Conservation (phyloP, 2,329 filamentous ascomycete genomes). For the Macrophomina pseudophaseolina region DNA sequence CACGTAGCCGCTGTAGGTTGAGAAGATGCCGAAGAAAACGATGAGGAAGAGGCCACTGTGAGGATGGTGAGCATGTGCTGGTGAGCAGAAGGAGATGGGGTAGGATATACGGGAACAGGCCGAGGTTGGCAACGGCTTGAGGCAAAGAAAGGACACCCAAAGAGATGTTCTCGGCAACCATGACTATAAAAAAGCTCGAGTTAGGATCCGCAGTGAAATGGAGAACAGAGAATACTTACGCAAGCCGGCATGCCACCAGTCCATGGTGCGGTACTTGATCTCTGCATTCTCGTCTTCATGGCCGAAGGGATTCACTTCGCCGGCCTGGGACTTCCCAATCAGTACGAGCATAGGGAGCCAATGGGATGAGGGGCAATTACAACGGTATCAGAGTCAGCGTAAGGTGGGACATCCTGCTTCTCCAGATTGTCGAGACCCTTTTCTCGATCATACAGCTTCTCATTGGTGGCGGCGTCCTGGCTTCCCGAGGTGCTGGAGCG, state of each 20-base stretch:
- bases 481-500: conserved; percentile 24
- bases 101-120: conserved; percentile 54
- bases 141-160: conserved; percentile 63
- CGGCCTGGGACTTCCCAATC: conserved; percentile 1
- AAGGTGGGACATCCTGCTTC: conserved; percentile 7
- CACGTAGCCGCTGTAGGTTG: conserved; percentile 66
- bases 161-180: conserved; percentile 65
- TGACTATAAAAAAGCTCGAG: conserved; percentile 42
- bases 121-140: conserved; percentile 57
- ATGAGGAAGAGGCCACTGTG: conserved; percentile 58
- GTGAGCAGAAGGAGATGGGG: neutral
- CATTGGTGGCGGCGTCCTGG: conserved; percentile 1
- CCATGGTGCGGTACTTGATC: conserved; percentile 58
- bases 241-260: conserved; percentile 55
- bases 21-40: conserved; percentile 58
- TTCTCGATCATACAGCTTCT: conserved; percentile 18
- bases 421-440: conserved; percentile 17
- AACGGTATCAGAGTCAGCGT: conserved; percentile 1
- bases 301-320: conserved; percentile 31
- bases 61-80: neutral
- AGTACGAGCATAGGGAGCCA: neutral
- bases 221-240: conserved; percentile 35
- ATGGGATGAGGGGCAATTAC: conserved; percentile 5
- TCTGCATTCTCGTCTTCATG: conserved; percentile 42
- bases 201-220: conserved; percentile 26